Base-by-base conservation (phyloP, 768 basidiomycete species). In the Rhodotorula graminis region DNA sequence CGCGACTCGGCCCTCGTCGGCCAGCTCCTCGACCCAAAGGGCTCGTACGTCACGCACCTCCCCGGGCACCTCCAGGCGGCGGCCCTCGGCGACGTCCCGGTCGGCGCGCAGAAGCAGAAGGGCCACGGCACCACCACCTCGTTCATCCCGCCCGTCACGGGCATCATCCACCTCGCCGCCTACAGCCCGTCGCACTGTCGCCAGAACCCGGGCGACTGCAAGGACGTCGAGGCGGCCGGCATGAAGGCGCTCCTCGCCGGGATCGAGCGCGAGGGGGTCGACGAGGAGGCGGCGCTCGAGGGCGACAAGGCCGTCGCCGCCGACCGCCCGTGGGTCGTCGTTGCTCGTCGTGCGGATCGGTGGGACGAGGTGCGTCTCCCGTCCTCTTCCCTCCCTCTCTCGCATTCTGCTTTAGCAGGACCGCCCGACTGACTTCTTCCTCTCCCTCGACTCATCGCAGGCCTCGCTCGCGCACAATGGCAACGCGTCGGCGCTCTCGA, bases 101-200 rank as follows among this genome's bases (percentile, higher is more conserved):
- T 71, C 33, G 56, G 67, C 25, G 44, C 33, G 25, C 63, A 46
- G 64, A 70, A 73, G 58, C 42, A 67, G 63, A 71, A 71, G 37
- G 64, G 63, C 23, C 68, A 70, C 62, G 61, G 61, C 49, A 72
- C 60, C 19, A 66, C 57, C 46, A 71, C 69, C 52, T 40, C 49
- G 53, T 65, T 72, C 49, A 66, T 76, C 33, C 75, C 77, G 31
- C 75, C 75, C 10, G 68, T 76, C 7, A 69, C 69, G 25, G 75
- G 76, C n/a, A 50, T 76, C 61, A 49, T 74, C 19, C 77, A 76
- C 64, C 75, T 78, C 58, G 77, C 77, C 21, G 71, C 73, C n/a
- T 76, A 76, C 64, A 64, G 53, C 40, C 76, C 69, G 1, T 56
- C 27, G 21, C 56, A 52, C 12, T 78, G 75, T 46, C 53, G 69